Conservation (phyloP, 176 grass and related monocot species). For the barley (Hordeum vulgare) region MorexV3_pseudomolecules_assembly NC_058518.1:83460793-83461292, state of each 20-base stretch:
- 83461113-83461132: background rate
- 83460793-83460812: background rate
- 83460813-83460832: background rate
- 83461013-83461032: conserved; percentile 76
- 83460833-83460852: background rate
- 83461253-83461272: conserved; percentile 90
- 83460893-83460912: background rate
- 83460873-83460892: background rate
- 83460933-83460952: background rate
- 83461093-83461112: background rate
- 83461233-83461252: conserved; percentile 88
- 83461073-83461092: conserved; percentile 20
- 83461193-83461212: conserved; percentile 86
- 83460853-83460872: background rate
- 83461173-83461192: conserved; percentile 4
- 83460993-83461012: conserved; percentile 69
- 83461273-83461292: conserved; percentile 99
- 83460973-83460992: conserved; percentile 84
- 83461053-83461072: conserved; percentile 84
- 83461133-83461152: background rate
- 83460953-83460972: conserved; percentile 21
- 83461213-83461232: conserved; percentile 98
- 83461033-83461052: conserved; percentile 84
- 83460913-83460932: background rate
- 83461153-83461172: background rate